Percentiles rank a stretch among this genome's conserved stretches.
These are phyloP conservation scores for Turnera subulata DNA, from an alignment of 345 rosid genomes.

Conservation along the genomic window DNA sequence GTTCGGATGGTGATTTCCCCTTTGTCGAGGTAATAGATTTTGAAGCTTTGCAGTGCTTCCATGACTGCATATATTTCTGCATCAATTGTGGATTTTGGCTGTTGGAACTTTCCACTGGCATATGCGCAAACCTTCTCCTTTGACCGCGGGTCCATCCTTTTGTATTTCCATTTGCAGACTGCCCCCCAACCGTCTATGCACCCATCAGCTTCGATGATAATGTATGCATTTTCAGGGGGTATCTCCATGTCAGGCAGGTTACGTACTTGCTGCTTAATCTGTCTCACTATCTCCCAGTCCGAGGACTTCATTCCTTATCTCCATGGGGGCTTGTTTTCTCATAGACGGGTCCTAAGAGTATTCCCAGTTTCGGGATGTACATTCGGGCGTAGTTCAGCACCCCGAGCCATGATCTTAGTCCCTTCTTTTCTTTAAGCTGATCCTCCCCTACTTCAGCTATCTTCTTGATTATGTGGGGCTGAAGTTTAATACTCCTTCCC, in stretches of 20 bases:
- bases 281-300: background rate
- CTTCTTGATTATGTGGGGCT: background rate
- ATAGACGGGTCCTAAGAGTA: background rate
- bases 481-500: background rate
- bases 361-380: background rate
- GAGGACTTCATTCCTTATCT: background rate
- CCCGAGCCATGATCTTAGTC: background rate
- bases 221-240: background rate
- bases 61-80: too few relatives aligned
- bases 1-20: too few relatives aligned
- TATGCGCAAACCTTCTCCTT: background rate
- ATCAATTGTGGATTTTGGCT: too few relatives aligned
- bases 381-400: background rate
- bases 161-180: background rate
- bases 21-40: too few relatives aligned
- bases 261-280: background rate
- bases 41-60: too few relatives aligned
- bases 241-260: background rate
- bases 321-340: background rate
- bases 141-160: background rate
- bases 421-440: background rate
- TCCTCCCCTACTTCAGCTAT: background rate
- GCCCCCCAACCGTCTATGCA: constrained; percentile 5
- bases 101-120: background rate
- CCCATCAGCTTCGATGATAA: background rate